Conservation (phyloP, 148 eudicot genomes). For the Salicornia ramosissima region DNA sequence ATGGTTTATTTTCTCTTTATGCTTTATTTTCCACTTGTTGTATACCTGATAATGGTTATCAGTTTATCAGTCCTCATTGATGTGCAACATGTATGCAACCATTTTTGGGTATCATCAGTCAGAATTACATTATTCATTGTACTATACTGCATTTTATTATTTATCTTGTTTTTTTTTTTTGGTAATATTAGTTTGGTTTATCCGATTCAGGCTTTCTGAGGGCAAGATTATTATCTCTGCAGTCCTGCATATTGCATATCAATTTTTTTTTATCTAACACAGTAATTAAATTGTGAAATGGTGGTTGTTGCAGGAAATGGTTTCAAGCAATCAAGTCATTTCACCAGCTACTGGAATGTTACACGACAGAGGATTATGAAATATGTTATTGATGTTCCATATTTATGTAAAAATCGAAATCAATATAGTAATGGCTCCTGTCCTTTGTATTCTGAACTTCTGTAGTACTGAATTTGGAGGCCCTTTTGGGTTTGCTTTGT, state of each 20-base stretch:
- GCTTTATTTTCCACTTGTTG: too few species aligned
- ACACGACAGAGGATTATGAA: not conserved
- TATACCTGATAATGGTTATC: too few species aligned
- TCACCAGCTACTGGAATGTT: not conserved
- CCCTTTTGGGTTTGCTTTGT: too few species aligned
- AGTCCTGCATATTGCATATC: not conserved
- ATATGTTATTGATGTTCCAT: not conserved
- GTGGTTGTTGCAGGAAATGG: slow-evolving; percentile 8
- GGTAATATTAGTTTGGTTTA: not conserved
- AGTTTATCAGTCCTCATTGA: too few species aligned
- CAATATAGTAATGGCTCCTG: not conserved
- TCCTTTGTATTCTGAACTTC: not conserved
- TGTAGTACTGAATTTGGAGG: not conserved
- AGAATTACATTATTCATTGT: too few species aligned
- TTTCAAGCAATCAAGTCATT: not conserved
- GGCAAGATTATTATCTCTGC: not conserved
- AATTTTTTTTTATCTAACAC: not conserved
- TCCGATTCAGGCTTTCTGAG: not conserved
- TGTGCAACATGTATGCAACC: too few species aligned
- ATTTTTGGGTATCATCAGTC: too few species aligned
- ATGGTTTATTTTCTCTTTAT: too few species aligned
- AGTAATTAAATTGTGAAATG: not conserved
- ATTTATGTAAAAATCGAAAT: not conserved
- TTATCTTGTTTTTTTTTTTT: too few species aligned
- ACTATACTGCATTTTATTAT: too few species aligned